These are phyloP conservation scores for Aspergillus sp. DNA, from an alignment of 2,329 filamentous ascomycete species.

Conservation along the genomic window DNA sequence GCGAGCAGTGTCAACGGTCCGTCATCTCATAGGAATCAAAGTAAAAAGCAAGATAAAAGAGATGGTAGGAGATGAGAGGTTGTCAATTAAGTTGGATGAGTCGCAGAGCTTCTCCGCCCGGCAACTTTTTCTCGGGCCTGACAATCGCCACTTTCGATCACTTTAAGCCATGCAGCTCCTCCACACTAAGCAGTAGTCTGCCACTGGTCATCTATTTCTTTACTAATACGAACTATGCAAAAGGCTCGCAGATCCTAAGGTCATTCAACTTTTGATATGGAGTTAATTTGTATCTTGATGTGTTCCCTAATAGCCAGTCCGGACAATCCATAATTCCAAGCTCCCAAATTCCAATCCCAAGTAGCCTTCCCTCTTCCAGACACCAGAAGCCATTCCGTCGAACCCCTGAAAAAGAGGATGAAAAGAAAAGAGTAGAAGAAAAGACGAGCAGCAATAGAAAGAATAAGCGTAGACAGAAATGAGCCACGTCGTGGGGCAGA, in stretches of 20 bases:
- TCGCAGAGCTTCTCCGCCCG: neutral
- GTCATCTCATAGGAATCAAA: neutral
- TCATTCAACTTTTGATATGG: neutral
- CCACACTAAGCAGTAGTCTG: neutral
- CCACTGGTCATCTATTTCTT: neutral
- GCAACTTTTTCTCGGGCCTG: neutral
- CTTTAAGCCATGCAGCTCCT: neutral
- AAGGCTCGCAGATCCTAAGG: neutral
- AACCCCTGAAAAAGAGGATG: slow-evolving; percentile 3
- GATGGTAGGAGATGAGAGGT: neutral
- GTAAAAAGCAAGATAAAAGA: neutral
- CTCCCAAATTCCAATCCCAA: slow-evolving; percentile 7
- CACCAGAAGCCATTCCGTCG: slow-evolving; percentile 6
- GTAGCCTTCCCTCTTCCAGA: slow-evolving; percentile 10
- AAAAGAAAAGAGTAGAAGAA: slow-evolving; percentile 10
- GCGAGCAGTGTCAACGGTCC: neutral
- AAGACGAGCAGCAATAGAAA: neutral
- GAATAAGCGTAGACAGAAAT: slow-evolving; percentile 8
- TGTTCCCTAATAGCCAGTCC: slow-evolving; percentile 4
- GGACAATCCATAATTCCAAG: slow-evolving; percentile 8
- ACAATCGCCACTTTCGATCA: neutral
- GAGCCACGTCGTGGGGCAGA: neutral
- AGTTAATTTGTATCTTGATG: neutral
- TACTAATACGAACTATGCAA: neutral
- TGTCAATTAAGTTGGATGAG: neutral